Percentiles rank a stretch among this genome's conserved stretches.
Conservation (phyloP, 495 filamentous ascomycete species). For the Penicillium malachiteum region DNA sequence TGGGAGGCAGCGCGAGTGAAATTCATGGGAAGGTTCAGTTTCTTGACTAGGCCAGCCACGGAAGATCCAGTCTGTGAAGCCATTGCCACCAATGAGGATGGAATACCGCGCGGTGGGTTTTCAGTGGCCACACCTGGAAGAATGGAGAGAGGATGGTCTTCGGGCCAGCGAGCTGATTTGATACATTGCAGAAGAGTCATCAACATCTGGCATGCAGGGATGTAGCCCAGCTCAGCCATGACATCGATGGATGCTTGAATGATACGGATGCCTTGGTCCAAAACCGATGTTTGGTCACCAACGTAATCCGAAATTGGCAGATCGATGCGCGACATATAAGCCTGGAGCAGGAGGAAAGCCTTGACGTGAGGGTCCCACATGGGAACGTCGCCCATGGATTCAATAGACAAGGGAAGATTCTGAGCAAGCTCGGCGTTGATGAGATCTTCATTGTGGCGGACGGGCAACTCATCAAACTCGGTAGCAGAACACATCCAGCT, state of each 20-base stretch:
- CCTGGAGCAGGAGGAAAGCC: conserved; percentile 89
- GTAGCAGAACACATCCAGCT: conserved; percentile 91
- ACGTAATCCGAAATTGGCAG: conserved; percentile 97
- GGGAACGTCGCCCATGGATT: conserved; percentile 69
- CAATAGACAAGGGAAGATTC: conserved; percentile 66
- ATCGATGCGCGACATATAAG: conserved; percentile 87
- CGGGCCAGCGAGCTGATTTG: conserved; percentile 89
- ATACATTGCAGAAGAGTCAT: conserved; percentile 85
- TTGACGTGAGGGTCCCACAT: conserved; percentile 99
- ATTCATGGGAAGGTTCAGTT: conserved; percentile 29
- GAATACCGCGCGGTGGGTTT: conserved; percentile 30
- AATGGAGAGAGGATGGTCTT: conserved; percentile 74
- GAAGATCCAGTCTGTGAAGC: conserved; percentile 27
- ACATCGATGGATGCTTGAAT: conserved; percentile 89
- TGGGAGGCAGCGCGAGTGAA: conserved; percentile 57
- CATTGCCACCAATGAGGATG: conserved; percentile 23
- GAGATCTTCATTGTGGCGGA: conserved; percentile 98
- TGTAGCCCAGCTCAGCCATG: conserved; percentile 83
- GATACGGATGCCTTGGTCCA: conserved; percentile 96
- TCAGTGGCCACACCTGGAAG: conserved; percentile 69
- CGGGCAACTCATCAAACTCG: conserved; percentile 96
- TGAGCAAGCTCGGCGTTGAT: conserved; percentile 91
- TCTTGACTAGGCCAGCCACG: conserved; percentile 27
- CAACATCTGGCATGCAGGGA: conserved; percentile 71
- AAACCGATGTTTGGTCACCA: conserved; percentile 83